Percentiles rank a stretch among this genome's conserved stretches.
phyloP scores from a whole-genome alignment of 192 early-diverging fungal species.

The Lobosporangium transversale region DNA sequence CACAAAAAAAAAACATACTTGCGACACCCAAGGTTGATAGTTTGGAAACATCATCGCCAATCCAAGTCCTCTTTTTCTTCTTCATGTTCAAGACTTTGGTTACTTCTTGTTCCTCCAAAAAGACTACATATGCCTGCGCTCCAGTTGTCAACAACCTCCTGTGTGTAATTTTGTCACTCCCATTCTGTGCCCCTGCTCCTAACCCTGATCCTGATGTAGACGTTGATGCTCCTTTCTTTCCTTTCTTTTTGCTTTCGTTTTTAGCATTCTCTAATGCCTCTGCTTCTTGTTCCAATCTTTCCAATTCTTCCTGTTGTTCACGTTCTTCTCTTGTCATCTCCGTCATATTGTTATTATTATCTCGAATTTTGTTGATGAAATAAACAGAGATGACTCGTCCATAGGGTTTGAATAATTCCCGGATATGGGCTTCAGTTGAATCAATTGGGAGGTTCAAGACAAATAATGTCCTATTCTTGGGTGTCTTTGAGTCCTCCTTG shows the following conservation, averaged over 20 bases:
- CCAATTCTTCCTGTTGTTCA: constrained; percentile 47
- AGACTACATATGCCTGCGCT: constrained; percentile 73
- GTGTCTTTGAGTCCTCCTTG: constrained; percentile 48
- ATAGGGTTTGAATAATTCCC: constrained; percentile 67
- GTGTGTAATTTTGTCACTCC: constrained; percentile 4
- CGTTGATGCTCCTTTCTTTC: constrained; percentile 10
- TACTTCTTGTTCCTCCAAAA: constrained; percentile 74
- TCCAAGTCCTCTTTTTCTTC: constrained; percentile 67
- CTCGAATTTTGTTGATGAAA: constrained; percentile 60
- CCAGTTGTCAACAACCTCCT: constrained; percentile 61
- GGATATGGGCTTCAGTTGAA: constrained; percentile 70
- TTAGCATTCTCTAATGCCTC: constrained; percentile 19
- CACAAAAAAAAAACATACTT: constrained; percentile 42
- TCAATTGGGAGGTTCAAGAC: constrained; percentile 76
- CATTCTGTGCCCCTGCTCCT: too few species aligned
- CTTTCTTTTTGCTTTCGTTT: constrained; percentile 5
- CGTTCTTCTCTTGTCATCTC: constrained; percentile 51
- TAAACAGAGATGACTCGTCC: constrained; percentile 63
- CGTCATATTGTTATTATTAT: constrained; percentile 51
- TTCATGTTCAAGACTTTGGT: constrained; percentile 71
- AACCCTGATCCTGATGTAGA: neutral
- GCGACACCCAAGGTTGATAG: constrained; percentile 61
- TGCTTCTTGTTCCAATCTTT: constrained; percentile 39
- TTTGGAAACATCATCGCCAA: constrained; percentile 54
- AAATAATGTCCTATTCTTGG: constrained; percentile 72